A percentile compares a stretch with the other conserved stretches of the same genome.
phyloP scores from a whole-genome alignment of 2,329 filamentous ascomycete species.

The Colletotrichum sublineola region DNA sequence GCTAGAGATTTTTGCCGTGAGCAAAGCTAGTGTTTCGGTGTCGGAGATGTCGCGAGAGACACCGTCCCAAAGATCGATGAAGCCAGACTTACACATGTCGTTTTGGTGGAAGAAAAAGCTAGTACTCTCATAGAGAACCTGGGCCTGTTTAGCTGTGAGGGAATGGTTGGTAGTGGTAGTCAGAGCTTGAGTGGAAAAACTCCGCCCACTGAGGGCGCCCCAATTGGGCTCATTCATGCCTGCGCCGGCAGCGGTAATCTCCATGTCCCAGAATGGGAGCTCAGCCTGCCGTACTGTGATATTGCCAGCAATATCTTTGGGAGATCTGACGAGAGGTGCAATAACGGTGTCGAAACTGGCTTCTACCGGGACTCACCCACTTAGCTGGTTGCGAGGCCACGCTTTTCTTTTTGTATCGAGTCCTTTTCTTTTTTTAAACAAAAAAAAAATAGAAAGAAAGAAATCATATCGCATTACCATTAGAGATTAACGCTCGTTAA shows the following conservation, averaged over 20 bases:
- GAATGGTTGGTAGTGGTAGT: constrained; percentile 40
- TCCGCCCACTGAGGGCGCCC: constrained; percentile 34
- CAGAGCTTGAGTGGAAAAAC: constrained; percentile 41
- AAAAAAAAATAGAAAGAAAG: too few relatives aligned
- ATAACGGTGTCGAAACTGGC: constrained; percentile 32
- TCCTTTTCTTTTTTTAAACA: too few relatives aligned
- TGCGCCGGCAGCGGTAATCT: constrained; percentile 37
- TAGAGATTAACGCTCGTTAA: too few relatives aligned
- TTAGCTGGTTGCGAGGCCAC: too few relatives aligned
- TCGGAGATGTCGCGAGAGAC: constrained; percentile 52
- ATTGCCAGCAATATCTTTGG: constrained; percentile 28
- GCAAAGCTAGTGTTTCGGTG: constrained; percentile 51
- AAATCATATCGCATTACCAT: too few relatives aligned
- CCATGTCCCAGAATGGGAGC: constrained; percentile 42
- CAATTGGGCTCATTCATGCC: constrained; percentile 42
- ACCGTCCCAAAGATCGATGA: constrained; percentile 43
- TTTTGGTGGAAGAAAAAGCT: constrained; percentile 38
- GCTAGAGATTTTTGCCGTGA: constrained; percentile 57
- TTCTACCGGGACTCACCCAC: too few relatives aligned
- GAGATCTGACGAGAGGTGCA: constrained; percentile 27
- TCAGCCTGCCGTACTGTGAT: constrained; percentile 28
- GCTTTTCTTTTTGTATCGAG: too few relatives aligned
- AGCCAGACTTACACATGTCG: constrained; percentile 39
- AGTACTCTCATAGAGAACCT: constrained; percentile 36
- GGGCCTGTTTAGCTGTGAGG: constrained; percentile 36